Base-by-base conservation (phyloP, 176 grass and related monocot species). In the Raddia distichophylla region DNA sequence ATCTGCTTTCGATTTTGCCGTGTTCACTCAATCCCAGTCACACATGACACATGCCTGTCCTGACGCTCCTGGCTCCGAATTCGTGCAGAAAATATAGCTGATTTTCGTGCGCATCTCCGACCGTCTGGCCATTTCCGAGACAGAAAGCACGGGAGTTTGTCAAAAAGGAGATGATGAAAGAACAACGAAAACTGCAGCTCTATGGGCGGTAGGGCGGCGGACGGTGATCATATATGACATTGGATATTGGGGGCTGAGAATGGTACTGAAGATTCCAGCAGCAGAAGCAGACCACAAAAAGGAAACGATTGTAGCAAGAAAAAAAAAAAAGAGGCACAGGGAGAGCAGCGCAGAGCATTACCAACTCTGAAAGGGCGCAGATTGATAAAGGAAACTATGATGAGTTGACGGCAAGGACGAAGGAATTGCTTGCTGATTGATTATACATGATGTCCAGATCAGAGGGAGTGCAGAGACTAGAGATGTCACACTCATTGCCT, bases 51-150 rank as follows among this genome's bases (percentile, higher is more conserved):
- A 12, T 22, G 35, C 81, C 50, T 66, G 53, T 67, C 71, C 20
- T 83, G 47, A 34, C 13, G 65, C 34, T 64, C 9, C 64, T 7
- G 76, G 40, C 37, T 8, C 4, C 8, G 22, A 79, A 65, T 40
- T 80, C 73, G 18, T 67, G 1, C n/a, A 16, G 19, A 57, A 57
- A 80, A 73, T 3, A 80, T 80, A 73, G 19, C 60, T 20, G 37
- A 68, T 73, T 80, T 80, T 72, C 9, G 15, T 27, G 71, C 19
- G 32, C 14, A 1, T 59, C 37, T 74, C 53, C 19, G 9, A 37
- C 27, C 80, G n/a, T 60, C 2, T 74, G 18, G 17, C 40, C 17
- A 53, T 73, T 73, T 10, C 4, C 7, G 9, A 62, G 54, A 45
- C 79, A 50, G 42, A 18, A 61, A 72, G 43, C 55, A n/a, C 43